Evolutionary conservation across 345 rosid genomes (phyloP).

Genomic region (Populus davidiana): DNA sequence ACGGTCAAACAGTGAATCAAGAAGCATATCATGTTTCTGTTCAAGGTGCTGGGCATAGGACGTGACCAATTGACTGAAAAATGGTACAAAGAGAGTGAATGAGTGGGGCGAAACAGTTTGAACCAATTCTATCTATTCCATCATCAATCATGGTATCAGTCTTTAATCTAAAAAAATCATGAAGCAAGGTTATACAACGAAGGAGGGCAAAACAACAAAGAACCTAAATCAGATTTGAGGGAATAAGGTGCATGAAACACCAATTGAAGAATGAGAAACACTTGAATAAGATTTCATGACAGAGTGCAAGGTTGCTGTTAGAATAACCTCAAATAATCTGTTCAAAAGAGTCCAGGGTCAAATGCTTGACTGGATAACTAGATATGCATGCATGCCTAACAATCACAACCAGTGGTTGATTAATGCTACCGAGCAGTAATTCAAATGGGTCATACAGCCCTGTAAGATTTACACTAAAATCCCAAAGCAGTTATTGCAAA

Average conservation of each 20-base stretch:
- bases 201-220: background rate
- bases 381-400: background rate
- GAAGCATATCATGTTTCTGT: slow-evolving; percentile 87
- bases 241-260: background rate
- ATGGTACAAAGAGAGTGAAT: background rate
- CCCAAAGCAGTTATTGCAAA: background rate
- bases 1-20: slow-evolving; percentile 66
- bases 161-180: background rate
- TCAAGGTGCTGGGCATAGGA: slow-evolving; percentile 87
- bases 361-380: background rate
- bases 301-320: background rate
- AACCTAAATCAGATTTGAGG: background rate
- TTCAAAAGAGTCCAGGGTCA: background rate
- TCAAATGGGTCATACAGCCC: background rate
- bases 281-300: background rate
- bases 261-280: background rate
- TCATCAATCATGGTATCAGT: background rate
- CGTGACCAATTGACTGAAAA: slow-evolving; percentile 68
- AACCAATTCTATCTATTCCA: slow-evolving; percentile 4
- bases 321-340: background rate
- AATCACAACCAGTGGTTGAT: background rate
- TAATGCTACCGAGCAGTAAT: background rate
- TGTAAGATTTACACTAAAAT: background rate
- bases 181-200: background rate
- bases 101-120: background rate